Evolutionary conservation across 208 protist species (phyloP).

Genomic region (Acanthamoeba triangularis): DNA sequence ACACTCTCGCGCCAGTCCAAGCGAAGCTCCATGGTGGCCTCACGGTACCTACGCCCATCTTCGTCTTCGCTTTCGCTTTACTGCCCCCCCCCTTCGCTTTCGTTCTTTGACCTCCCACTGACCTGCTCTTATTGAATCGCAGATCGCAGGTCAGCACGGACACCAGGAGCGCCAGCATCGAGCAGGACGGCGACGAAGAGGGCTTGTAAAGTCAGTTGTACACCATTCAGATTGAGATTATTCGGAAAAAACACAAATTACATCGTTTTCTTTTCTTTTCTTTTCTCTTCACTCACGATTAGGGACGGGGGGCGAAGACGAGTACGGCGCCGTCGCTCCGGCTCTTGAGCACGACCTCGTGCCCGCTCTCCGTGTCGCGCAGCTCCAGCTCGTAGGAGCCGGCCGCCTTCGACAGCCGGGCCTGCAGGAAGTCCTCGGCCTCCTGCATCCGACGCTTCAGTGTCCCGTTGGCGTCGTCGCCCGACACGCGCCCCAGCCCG

Average conservation of each 20-base stretch:
- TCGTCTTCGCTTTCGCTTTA: too few species aligned
- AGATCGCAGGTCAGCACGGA: too few species aligned
- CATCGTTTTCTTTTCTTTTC: too few species aligned
- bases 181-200: too few species aligned
- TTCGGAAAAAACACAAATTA: too few species aligned
- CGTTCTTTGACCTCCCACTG: too few species aligned
- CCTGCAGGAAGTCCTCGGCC: constrained; percentile 23
- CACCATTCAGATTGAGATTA: too few species aligned
- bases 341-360: not conserved
- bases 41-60: not conserved
- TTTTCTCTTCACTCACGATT: too few species aligned
- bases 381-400: not conserved
- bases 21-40: not conserved
- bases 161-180: too few species aligned
- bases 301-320: not conserved
- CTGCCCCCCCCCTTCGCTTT: too few species aligned
- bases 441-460: not conserved
- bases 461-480: not conserved
- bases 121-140: too few species aligned
- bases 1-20: not conserved
- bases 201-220: too few species aligned
- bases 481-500: not conserved
- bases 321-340: not conserved
- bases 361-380: not conserved
- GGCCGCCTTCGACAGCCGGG: not conserved